Percentiles rank a stretch among this genome's conserved stretches.
phyloP scores from a whole-genome alignment of 345 rosid genomes.

The Gossypium herbaceum region DNA sequence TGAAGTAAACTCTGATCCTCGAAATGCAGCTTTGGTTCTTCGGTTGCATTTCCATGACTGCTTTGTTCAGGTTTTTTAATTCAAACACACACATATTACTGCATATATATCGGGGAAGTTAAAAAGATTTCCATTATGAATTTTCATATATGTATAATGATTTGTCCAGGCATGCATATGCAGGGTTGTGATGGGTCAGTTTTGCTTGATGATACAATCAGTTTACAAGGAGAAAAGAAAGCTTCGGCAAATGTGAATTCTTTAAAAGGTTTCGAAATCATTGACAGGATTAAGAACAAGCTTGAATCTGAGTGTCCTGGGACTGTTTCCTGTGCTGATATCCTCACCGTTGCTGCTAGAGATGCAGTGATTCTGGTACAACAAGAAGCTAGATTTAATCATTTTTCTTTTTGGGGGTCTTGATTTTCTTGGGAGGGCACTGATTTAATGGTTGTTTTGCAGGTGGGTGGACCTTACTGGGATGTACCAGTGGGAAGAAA shows the following conservation, averaged over 20 bases:
- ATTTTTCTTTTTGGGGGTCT: too few species aligned
- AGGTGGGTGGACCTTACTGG: slow-evolving; percentile 97
- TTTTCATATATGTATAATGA: too few species aligned
- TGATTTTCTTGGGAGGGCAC: background rate
- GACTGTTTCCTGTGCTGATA: slow-evolving; percentile 84
- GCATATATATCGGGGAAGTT: background rate
- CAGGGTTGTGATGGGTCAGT: slow-evolving; percentile 96
- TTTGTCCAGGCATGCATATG: background rate
- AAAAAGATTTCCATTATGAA: too few species aligned
- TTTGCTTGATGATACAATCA: slow-evolving; percentile 69
- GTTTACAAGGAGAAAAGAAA: slow-evolving; percentile 69
- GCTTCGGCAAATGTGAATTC: slow-evolving; percentile 56
- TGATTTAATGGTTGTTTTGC: background rate
- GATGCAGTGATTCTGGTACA: slow-evolving; percentile 79
- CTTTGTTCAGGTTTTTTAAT: slow-evolving; percentile 63
- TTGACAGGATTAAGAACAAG: slow-evolving; percentile 80
- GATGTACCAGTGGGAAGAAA: slow-evolving; percentile 90
- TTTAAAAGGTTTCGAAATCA: slow-evolving; percentile 51
- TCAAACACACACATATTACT: background rate
- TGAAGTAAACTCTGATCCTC: slow-evolving; percentile 71
- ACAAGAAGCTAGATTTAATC: background rate
- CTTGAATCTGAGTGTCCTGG: slow-evolving; percentile 89
- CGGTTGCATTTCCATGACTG: slow-evolving; percentile 91
- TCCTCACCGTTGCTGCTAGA: slow-evolving; percentile 81
- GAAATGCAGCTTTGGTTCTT: slow-evolving; percentile 67